Conservation (phyloP, 345 rosid genomes). For the Salix caprea region DNA sequence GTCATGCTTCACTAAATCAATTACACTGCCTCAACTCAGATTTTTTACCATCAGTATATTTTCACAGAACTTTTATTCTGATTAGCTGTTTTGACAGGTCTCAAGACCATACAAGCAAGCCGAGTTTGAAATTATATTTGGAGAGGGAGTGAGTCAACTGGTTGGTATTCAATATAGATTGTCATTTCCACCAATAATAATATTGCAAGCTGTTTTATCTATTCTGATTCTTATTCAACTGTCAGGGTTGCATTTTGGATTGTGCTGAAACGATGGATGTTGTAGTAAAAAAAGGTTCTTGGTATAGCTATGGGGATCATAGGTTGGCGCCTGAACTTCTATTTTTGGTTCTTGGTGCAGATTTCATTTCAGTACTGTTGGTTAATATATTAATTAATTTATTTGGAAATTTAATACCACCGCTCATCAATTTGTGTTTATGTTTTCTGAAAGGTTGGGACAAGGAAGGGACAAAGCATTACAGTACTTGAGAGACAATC, state of each 20-base stretch:
- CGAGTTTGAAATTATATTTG: slow-evolving; percentile 89
- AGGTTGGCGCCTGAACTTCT: slow-evolving; percentile 40
- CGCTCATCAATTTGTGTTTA: neutral
- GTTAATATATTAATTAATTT: neutral
- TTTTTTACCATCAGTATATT: neutral
- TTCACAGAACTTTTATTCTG: neutral
- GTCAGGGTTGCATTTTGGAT: slow-evolving; percentile 88
- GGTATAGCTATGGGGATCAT: slow-evolving; percentile 93
- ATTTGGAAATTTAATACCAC: neutral
- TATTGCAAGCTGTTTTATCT: neutral
- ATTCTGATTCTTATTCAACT: slow-evolving; percentile 15
- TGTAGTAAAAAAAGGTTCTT: slow-evolving; percentile 83
- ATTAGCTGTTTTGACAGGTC: slow-evolving; percentile 44
- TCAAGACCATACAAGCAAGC: slow-evolving; percentile 97
- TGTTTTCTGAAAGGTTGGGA: slow-evolving; percentile 54
- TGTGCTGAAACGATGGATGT: slow-evolving; percentile 83
- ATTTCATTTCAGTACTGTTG: neutral
- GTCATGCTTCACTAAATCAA: neutral
- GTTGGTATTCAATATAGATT: slow-evolving; percentile 35
- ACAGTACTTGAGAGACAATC: slow-evolving; percentile 74
- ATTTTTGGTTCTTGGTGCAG: neutral
- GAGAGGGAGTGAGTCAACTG: slow-evolving; percentile 94
- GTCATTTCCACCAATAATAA: neutral
- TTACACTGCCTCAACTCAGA: neutral
- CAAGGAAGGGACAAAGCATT: slow-evolving; percentile 93